These are phyloP conservation scores for Cucumis sativus DNA, from an alignment of 306 rosid genomes.

Conservation along the genomic window Cucumber_9930_V3 NC_026655.2:2053001-2053500, in stretches of 20 bases:
- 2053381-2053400: conserved; percentile 23
- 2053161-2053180: conserved; percentile 52
- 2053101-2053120: conserved; percentile 20
- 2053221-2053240: background rate
- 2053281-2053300: conserved; percentile 28
- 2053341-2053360: conserved; percentile 35
- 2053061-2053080: background rate
- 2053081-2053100: background rate
- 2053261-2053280: conserved; percentile 18
- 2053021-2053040: background rate
- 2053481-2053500: conserved; percentile 63
- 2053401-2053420: conserved; percentile 21
- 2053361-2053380: conserved; percentile 36
- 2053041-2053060: background rate
- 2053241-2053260: background rate
- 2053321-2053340: conserved; percentile 53
- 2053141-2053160: conserved; percentile 46
- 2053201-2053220: conserved; percentile 15
- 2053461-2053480: conserved; percentile 53
- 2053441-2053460: conserved; percentile 31
- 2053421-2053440: conserved; percentile 21
- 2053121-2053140: conserved; percentile 46
- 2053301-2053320: conserved; percentile 23
- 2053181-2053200: conserved; percentile 41
- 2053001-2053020: background rate